These are phyloP conservation scores for Penicillium sclerotigenum DNA, from an alignment of 2,329 filamentous ascomycete species.

Conservation along the genomic window DNA sequence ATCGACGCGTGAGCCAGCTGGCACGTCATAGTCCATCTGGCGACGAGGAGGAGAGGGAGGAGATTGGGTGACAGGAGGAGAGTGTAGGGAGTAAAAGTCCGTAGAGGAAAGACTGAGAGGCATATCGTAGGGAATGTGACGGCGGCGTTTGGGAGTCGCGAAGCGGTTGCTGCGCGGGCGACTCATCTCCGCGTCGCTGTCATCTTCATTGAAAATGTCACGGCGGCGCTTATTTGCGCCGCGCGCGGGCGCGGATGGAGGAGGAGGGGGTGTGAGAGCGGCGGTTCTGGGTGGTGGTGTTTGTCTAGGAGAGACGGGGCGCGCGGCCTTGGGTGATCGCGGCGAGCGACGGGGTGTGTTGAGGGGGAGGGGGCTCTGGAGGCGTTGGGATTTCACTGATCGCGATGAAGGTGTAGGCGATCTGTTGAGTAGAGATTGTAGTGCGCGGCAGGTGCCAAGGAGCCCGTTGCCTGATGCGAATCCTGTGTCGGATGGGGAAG, in stretches of 20 bases:
- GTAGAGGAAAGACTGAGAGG: constrained; percentile 43
- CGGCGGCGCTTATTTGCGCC: constrained; percentile 43
- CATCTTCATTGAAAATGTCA: constrained; percentile 26
- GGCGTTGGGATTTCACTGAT: constrained; percentile 34
- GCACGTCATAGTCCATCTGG: constrained; percentile 3
- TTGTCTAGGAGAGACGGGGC: constrained; percentile 20
- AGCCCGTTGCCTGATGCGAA: constrained; percentile 38
- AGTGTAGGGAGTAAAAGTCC: constrained; percentile 45
- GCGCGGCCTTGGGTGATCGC: constrained; percentile 28
- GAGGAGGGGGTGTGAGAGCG: constrained; percentile 19
- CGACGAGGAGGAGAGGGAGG: constrained; percentile 27
- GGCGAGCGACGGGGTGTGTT: constrained; percentile 27
- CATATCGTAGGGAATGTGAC: constrained; percentile 43
- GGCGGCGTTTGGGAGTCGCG: constrained; percentile 47
- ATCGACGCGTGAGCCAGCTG: constrained; percentile 20
- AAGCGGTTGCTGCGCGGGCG: constrained; percentile 25
- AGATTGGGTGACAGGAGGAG: constrained; percentile 34
- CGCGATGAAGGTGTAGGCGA: constrained; percentile 40
- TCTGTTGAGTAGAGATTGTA: constrained; percentile 42
- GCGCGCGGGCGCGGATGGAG: constrained; percentile 29
- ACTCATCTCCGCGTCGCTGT: constrained; percentile 13
- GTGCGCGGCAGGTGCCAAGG: constrained; percentile 42
- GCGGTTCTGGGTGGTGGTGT: constrained; percentile 19
- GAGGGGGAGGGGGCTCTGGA: constrained; percentile 41
- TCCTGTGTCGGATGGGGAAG: constrained; percentile 38